A percentile compares a stretch with the other conserved stretches of the same genome.
These are phyloP conservation scores for Ogataea hybrid DNA, from an alignment of 1,139 yeast species.

Conservation along the genomic window DNA sequence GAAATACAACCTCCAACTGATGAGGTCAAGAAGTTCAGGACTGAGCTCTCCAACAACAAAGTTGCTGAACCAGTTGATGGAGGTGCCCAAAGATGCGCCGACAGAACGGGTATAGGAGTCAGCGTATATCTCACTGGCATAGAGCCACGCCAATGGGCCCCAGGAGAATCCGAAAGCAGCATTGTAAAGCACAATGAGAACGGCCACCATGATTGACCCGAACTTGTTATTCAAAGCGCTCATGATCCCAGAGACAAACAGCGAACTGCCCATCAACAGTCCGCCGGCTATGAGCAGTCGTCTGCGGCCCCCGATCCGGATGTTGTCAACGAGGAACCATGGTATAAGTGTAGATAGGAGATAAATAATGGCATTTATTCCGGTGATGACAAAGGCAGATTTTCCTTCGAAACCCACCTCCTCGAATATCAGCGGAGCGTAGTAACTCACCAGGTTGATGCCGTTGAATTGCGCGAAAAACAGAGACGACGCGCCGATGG, in stretches of 20 bases:
- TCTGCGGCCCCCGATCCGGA: constrained; percentile 46
- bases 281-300: constrained; percentile 53
- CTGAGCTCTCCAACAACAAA: constrained; percentile 55
- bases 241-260: constrained; percentile 41
- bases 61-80: constrained; percentile 55
- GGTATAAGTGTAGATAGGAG: constrained; percentile 49
- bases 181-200: constrained; percentile 49
- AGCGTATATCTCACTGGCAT: constrained; percentile 55
- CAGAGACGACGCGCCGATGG: constrained; percentile 50
- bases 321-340: constrained; percentile 52
- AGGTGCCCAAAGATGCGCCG: constrained; percentile 54
- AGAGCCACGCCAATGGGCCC: constrained; percentile 57
- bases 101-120: constrained; percentile 49
- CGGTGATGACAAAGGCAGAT: constrained; percentile 52
- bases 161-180: constrained; percentile 55
- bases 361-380: constrained; percentile 49
- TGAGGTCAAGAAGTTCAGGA: constrained; percentile 46
- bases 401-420: constrained; percentile 52
- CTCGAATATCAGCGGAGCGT: constrained; percentile 54
- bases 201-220: constrained; percentile 47
- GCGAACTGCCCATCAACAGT: constrained; percentile 44
- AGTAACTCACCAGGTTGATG: constrained; percentile 52
- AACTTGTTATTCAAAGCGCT: constrained; percentile 38
- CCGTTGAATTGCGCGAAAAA: constrained; percentile 58
- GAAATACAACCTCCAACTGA: constrained; percentile 50